Base-by-base conservation (phyloP, 2,329 filamentous ascomycete species). In the Colletotrichum lini region DNA sequence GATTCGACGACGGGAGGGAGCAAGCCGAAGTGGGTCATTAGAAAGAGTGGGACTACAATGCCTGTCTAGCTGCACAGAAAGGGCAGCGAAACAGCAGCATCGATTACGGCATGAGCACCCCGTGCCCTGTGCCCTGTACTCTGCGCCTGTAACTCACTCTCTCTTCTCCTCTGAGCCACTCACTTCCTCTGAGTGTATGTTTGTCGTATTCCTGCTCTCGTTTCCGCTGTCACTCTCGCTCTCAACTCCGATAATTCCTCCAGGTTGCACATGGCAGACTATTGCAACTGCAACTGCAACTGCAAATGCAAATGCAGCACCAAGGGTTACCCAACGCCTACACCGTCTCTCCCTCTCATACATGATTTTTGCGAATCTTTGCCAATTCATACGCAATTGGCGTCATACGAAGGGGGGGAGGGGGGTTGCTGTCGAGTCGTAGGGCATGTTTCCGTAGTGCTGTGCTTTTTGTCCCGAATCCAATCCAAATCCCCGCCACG, bases 31-130 rank as follows among this genome's bases (percentile, higher is more conserved):
- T 26, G 26, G 26, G 3, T 4, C 26, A 26, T 26, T 26, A 26
- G 13, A 26, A 6, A 26, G 18, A 50, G 53, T 45, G 50, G 38
- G 18, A 18, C 58, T 16, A 15, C 2, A 21, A 40, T 50, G 44
- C 44, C 44, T 60, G 57, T 8, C 15, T 26, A 26, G 47, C 60
- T 52, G 44, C 45, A 65, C 40, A 65, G 66, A 58, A 69, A 65
- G 52, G 23, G 65, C 66, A 59, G 67, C 61, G 47, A 69, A 59
- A 69, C 45, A 59, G 44, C 57, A 49, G 58, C 44, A 60, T 60
- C 38, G 26, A 54, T 53, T 21, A 16, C n/a, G 45, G 18, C 56
- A 59, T 23, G 40, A 45, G 56, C 23, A 45, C 40, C 54, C 21
- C 44, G 38, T 38, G 54, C 45, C 16, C 8, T 47, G 45, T 7